Base-by-base conservation (phyloP, 495 filamentous ascomycete species). In the Ascobolus immersus region DNA sequence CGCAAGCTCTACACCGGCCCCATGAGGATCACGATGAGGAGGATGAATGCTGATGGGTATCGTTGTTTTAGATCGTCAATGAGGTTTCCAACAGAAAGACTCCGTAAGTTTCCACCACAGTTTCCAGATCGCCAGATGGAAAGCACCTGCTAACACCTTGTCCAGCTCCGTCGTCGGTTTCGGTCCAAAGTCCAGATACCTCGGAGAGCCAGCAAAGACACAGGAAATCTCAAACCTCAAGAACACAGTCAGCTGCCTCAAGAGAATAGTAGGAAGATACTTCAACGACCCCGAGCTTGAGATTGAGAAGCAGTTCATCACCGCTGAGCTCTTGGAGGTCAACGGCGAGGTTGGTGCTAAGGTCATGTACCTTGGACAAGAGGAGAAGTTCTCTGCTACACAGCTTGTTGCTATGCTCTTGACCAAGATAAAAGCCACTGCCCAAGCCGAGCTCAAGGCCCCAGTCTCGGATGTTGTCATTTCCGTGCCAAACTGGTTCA, bases 201-300 rank as follows among this genome's bases (percentile, higher is more conserved):
- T 94, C 39, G 86, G 86, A 40, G 86, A 94, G 58, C 57, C 77
- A 33, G 86, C 86, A 35, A 94, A 94, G 67, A 94, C 82, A 43
- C 84, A 91, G 61, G 89, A 94, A 62, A 84, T 91, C 49, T 93
- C 84, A 42, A 99, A 99, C 60, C 65, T 99, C 42, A 99, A 92
- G 64, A 99, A 94, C 64, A 99, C 86, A 34, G 77, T 94, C 56
- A 60, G 68, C 52, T 82, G 70, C 41, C 65, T 99, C 36, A 91
- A 92, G 62, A 74, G 86, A 47, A 66, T 99, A 34, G 71, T 75
- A 48, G 86, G 86, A 44, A 77, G 86, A 45, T 61, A 64, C 22
- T 61, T 79, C 54, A 71, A 67, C 45, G 86, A 99, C 51, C 81
- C 82, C 45, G 86, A 99, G 63, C 62, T 92, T 35, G 61, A 78